Conservation (phyloP, 202 grass and related monocot genomes). For the Elaeis oleifera region DNA sequence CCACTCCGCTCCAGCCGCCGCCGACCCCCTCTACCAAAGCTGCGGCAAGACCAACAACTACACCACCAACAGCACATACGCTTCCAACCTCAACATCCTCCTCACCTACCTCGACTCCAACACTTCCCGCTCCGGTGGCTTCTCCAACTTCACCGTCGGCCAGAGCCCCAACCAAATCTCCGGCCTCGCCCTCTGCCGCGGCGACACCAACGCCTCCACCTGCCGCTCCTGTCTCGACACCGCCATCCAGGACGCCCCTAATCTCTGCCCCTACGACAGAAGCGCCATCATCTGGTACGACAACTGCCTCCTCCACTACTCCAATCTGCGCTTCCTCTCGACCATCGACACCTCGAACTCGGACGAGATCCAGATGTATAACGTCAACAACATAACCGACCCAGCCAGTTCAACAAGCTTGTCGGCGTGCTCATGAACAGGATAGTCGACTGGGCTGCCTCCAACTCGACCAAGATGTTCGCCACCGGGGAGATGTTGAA, state of each 20-base stretch:
- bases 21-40: constrained; percentile 20
- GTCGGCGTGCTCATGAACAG: constrained; percentile 5
- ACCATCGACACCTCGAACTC: background rate
- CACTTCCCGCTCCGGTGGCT: constrained; percentile 24
- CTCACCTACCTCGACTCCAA: constrained; percentile 40
- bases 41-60: constrained; percentile 30
- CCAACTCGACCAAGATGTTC: constrained; percentile 32
- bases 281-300: constrained; percentile 24
- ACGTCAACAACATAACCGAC: constrained; percentile 4
- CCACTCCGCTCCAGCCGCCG: background rate
- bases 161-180: constrained; percentile 24
- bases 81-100: constrained; percentile 36
- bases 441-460: constrained; percentile 23
- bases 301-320: constrained; percentile 40
- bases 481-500: constrained; percentile 34
- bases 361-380: background rate
- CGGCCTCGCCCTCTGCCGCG: constrained; percentile 49
- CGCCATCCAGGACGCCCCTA: background rate
- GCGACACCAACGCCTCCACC: constrained; percentile 11
- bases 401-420: constrained; percentile 22
- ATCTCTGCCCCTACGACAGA: background rate
- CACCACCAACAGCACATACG: constrained; percentile 32
- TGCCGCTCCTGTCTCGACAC: constrained; percentile 6
- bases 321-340: constrained; percentile 22
- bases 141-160: constrained; percentile 26